Conservation (phyloP, 306 rosid species). For the Purshia tridentata region DNA sequence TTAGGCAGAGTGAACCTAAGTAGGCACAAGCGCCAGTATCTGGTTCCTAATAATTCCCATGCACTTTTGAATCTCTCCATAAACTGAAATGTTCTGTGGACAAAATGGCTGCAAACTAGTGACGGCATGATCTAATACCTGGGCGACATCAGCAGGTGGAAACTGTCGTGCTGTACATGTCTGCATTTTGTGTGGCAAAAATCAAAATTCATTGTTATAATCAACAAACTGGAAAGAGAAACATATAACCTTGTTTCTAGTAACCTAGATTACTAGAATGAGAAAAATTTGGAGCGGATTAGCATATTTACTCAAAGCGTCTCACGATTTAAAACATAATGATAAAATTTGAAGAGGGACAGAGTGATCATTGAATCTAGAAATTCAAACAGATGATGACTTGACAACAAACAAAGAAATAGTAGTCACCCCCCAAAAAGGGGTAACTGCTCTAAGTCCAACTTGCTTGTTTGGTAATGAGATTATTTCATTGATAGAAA, state of each 20-base stretch:
- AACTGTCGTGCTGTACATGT: slow-evolving; percentile 91
- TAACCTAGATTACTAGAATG: no score
- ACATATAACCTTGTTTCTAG: neutral
- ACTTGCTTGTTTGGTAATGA: neutral
- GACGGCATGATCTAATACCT: slow-evolving; percentile 77
- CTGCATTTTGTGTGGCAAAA: slow-evolving; percentile 54
- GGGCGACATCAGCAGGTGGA: slow-evolving; percentile 90
- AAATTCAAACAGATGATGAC: neutral
- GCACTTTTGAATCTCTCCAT: slow-evolving; percentile 82
- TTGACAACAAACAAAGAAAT: neutral
- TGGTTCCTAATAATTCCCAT: slow-evolving; percentile 94
- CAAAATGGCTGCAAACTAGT: slow-evolving; percentile 72
- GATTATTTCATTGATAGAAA: neutral
- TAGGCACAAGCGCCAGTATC: slow-evolving; percentile 84
- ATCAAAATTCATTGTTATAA: neutral
- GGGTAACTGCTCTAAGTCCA: neutral
- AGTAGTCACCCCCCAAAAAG: neutral
- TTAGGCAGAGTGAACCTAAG: slow-evolving; percentile 34
- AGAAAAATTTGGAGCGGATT: neutral
- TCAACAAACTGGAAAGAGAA: neutral
- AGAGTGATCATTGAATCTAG: neutral
- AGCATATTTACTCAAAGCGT: neutral
- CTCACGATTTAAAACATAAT: neutral
- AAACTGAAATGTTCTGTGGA: slow-evolving; percentile 67
- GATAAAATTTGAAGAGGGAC: neutral